Percentiles rank a stretch among this genome's conserved stretches.
phyloP scores from a whole-genome alignment of 192 early-diverging fungal species.

The Endogone sp. region DNA sequence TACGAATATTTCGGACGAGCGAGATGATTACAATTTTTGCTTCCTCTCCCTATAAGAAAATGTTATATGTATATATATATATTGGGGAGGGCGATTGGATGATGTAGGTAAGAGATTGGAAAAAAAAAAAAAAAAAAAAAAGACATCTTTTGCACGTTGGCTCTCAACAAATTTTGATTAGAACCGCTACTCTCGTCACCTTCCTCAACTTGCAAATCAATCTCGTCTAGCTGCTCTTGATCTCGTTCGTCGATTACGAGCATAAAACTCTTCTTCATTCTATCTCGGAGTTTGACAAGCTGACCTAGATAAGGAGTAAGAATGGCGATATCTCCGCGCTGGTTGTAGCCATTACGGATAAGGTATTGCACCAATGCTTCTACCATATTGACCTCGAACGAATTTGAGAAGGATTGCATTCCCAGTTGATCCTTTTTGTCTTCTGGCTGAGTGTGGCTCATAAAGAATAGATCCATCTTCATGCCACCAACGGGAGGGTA shows the following conservation, averaged over 20 bases:
- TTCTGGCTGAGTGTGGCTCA: constrained; percentile 43
- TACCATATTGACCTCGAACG: constrained; percentile 47
- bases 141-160: background rate
- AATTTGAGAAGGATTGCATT: constrained; percentile 40
- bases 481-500: constrained; percentile 43
- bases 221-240: background rate
- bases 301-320: constrained; percentile 58
- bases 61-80: background rate
- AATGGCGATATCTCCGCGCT: constrained; percentile 45
- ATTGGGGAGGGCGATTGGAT: background rate
- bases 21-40: constrained; percentile 97
- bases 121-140: no score
- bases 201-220: background rate
- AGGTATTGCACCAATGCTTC: constrained; percentile 41
- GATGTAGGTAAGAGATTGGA: no score
- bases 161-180: background rate
- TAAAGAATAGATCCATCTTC: constrained; percentile 44
- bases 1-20: constrained; percentile 73
- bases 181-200: background rate
- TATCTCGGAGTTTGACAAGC: constrained; percentile 28
- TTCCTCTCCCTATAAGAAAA: constrained; percentile 80
- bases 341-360: constrained; percentile 44
- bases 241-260: background rate
- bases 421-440: constrained; percentile 26
- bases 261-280: background rate